Base-by-base conservation (phyloP, 2,329 filamentous ascomycete genomes). In the Chaetomium sp. region DNA sequence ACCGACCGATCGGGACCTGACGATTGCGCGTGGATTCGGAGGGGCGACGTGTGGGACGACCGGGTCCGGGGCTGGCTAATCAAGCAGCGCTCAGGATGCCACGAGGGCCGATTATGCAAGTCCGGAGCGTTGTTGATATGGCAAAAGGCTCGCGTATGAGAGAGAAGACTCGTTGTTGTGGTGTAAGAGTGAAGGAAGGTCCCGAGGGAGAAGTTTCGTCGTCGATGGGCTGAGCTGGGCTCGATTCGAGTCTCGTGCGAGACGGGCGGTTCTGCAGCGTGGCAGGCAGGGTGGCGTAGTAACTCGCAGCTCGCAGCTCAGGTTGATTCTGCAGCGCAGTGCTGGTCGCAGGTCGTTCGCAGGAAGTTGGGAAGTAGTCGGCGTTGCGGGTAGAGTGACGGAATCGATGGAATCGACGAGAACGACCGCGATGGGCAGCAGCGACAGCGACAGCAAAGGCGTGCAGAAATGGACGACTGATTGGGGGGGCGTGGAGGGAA, bases 401-500 rank as follows among this genome's bases (percentile, higher is more conserved):
- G 36, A 32, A 40, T 35, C 9, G 41, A 11, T 32, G 41, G 51
- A 51, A 42, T 27, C 19, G 19, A 27, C 12, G 32, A 43, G 52
- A 55, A 40, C 41, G 46, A 45, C 41, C 41, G 46, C 50, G 27
- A 42, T 46, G 49, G 52, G 50, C 40, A 57, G 55, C 56, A 46
- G 51, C 56, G 56, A 59, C 58, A 48, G 54, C 55, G 57, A 59
- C 54, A 56, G 60, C 53, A 56, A 47, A 52, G 56, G 53, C 59
- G 57, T 59, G 58, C 60, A 62, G 63, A 63, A 59, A 59, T 59
- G 61, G 60, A 65, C 61, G 61, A 57, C 61, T 52, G 54, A 59
- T 49, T 33, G 47, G 41, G 50, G 45, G 57, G 54, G 58, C 48
- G 58, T 51, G 58, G 36, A 56, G 54, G 49, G 9, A 37, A 32